Percentiles rank a stretch among this genome's conserved stretches.
These are phyloP conservation scores for Saturnispora sekii DNA, from an alignment of 805 yeast genomes.

Conservation along the genomic window DNA sequence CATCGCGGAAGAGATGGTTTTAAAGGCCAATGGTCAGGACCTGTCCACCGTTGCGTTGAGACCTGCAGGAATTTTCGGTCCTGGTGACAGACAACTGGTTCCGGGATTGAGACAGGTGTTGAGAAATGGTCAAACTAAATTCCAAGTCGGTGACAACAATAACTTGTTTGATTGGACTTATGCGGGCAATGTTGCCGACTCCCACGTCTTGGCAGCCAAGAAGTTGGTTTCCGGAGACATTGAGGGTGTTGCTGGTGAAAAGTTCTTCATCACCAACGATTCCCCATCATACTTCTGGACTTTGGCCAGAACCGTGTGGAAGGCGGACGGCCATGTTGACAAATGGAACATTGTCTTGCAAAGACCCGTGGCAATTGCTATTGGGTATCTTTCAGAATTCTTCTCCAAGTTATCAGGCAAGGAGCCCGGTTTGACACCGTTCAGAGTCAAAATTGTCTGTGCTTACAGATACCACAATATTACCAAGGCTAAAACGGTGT, in stretches of 20 bases:
- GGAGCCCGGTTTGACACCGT: conserved; percentile 92
- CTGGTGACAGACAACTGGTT: conserved; percentile 94
- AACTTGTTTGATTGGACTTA: conserved; percentile 95
- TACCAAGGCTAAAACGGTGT: conserved; percentile 64
- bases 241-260: conserved; percentile 63
- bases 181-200: conserved; percentile 96
- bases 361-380: conserved; percentile 66
- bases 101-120: conserved; percentile 87
- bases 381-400: conserved; percentile 75
- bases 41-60: conserved; percentile 79
- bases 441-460: conserved; percentile 85
- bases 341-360: conserved; percentile 56
- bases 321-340: conserved; percentile 84
- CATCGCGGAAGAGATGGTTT: conserved; percentile 73
- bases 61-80: conserved; percentile 98
- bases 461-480: conserved; percentile 92
- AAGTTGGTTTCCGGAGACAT: conserved; percentile 44
- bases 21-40: conserved; percentile 52
- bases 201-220: conserved; percentile 88
- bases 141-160: conserved; percentile 90
- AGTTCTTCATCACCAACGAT: conserved; percentile 87
- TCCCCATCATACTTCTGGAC: conserved; percentile 96
- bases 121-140: conserved; percentile 73
- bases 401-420: conserved; percentile 62
- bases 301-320: conserved; percentile 93